Base-by-base conservation (phyloP, 805 yeast species). In the Candida hungchunana region DNA sequence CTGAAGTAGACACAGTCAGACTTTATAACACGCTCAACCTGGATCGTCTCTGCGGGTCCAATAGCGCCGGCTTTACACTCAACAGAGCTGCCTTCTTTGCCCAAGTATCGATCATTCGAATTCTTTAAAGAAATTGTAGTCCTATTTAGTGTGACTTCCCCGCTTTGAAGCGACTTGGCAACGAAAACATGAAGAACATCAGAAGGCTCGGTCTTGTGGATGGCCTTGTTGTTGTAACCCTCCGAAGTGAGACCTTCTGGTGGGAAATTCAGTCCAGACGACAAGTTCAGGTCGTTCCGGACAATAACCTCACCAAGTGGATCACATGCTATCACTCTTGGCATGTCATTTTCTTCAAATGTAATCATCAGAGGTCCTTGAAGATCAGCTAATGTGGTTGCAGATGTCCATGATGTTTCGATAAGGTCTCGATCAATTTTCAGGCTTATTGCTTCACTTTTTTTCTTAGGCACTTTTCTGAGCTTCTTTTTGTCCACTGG, bases 151-250 rank as follows among this genome's bases (percentile, higher is more conserved):
- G 36, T 18, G 10, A 18, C 37, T 5, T 32, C n/a, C n/a, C n/a
- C n/a, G n/a, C n/a, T n/a, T n/a, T n/a, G n/a, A n/a, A n/a, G n/a
- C n/a, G n/a, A n/a, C n/a, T n/a, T n/a, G 7, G 51, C 35, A 6
- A 60, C 49, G 29, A 64, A 55, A 4, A 64, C 68, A 27, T 62
- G 66, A 22, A 48, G 50, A 5, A 59, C 57, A 15, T 41, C 41
- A 6, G 26, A 37, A 1, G 69, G 69, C 23, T 61, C 65, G 4
- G 43, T 35, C 9, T 43, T 29, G 16, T 50, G 46, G 1, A 50
- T 44, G 3, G 8, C 22, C 25, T 31, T 31, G 6, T 9, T 11
- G 27, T 23, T 31, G 30, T 18, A 50, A 5, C 18, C 25, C 12
- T 16, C 15, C 2, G 44, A 20, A 11, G 26, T 14, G 7, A 26